These are phyloP conservation scores for Pseudogymnoascus sp. DNA, from an alignment of 2,329 filamentous ascomycete genomes.

Conservation along the genomic window DNA sequence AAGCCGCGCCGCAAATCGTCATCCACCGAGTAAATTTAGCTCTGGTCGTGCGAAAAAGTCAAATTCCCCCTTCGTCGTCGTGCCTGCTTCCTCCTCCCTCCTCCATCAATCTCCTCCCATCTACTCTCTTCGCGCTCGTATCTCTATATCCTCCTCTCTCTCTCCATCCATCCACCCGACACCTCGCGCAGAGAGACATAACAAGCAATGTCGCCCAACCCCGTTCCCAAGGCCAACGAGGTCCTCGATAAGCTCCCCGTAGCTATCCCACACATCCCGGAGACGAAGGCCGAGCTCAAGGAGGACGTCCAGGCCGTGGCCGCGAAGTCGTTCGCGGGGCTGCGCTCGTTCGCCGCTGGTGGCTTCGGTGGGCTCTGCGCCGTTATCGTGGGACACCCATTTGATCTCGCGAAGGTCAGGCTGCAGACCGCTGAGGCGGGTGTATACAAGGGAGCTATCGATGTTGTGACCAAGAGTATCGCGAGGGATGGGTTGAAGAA, in stretches of 20 bases:
- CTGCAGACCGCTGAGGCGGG: conserved; percentile 93
- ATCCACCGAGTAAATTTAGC: background rate
- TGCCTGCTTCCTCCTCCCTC: background rate
- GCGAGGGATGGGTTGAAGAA: conserved; percentile 72
- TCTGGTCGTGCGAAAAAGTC: conserved; percentile 3
- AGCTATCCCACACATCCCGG: conserved; percentile 25
- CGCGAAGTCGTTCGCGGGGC: conserved; percentile 41
- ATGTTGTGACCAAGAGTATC: conserved; percentile 83
- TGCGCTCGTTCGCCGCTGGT: conserved; percentile 80
- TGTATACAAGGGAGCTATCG: conserved; percentile 81
- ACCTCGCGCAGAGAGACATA: background rate
- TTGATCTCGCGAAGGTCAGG: conserved; percentile 95
- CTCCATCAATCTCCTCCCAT: background rate
- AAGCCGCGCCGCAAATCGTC: background rate
- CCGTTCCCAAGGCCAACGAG: background rate
- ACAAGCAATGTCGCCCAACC: background rate
- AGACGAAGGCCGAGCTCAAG: conserved; percentile 26
- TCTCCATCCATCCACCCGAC: background rate
- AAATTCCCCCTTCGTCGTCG: background rate
- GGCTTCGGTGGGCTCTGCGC: conserved; percentile 92
- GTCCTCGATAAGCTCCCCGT: background rate
- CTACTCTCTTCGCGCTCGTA: background rate
- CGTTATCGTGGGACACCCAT: conserved; percentile 90
- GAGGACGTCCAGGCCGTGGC: conserved; percentile 19
- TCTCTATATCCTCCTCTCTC: background rate